Conservation (phyloP, 2,329 filamentous ascomycete genomes). For the Alternaria infectoria region DNA sequence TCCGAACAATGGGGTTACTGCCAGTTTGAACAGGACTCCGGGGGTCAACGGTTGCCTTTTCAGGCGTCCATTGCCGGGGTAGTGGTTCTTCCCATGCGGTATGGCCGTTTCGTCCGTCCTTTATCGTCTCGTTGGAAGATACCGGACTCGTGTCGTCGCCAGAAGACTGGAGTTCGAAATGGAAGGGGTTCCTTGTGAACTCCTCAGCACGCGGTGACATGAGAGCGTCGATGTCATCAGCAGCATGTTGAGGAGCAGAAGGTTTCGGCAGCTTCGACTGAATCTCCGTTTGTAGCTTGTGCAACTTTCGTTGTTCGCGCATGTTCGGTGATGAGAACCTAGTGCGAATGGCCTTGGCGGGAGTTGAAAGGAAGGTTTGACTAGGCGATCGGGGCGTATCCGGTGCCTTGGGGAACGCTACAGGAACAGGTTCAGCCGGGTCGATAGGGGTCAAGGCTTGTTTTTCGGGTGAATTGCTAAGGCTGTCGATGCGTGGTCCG, state of each 20-base stretch:
- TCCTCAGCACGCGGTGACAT: conserved; percentile 75
- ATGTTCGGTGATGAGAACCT: conserved; percentile 51
- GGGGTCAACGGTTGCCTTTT: conserved; percentile 69
- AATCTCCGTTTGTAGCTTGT: conserved; percentile 50
- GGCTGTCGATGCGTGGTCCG: conserved; percentile 31
- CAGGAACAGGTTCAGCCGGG: conserved; percentile 9
- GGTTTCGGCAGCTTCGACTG: conserved; percentile 44
- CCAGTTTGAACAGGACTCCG: conserved; percentile 77
- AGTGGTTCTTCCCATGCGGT: conserved; percentile 33
- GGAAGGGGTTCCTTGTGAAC: conserved; percentile 66
- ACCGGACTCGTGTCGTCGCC: conserved; percentile 38
- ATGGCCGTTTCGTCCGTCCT: conserved; percentile 34
- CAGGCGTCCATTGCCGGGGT: conserved; percentile 53
- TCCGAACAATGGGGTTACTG: conserved; percentile 75
- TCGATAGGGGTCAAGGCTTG: conserved; percentile 16
- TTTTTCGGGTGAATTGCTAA: conserved; percentile 27
- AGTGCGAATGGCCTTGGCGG: conserved; percentile 39
- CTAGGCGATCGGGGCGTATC: conserved; percentile 23
- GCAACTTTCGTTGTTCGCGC: conserved; percentile 45
- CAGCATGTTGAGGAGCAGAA: conserved; percentile 33
- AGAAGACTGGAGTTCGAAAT: conserved; percentile 37
- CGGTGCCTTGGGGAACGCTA: conserved; percentile 18
- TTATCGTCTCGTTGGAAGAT: conserved; percentile 43
- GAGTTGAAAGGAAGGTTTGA: conserved; percentile 37
- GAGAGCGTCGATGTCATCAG: conserved; percentile 59